Evolutionary conservation across 169 alveolate genomes (phyloP).

Genomic region (Perkinsus chesapeaki): DNA sequence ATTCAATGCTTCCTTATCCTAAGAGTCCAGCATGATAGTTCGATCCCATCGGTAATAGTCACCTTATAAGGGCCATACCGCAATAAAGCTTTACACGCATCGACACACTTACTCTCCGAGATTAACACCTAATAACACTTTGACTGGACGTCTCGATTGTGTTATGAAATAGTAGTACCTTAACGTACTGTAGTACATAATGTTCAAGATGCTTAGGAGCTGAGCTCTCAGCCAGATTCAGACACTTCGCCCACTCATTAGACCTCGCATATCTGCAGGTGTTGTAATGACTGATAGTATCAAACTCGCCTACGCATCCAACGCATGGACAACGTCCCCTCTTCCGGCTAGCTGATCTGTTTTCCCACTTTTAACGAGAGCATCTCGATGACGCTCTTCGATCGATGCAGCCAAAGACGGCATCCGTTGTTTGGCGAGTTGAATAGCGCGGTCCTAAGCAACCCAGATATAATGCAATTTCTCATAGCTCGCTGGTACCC

Average conservation of each 20-base stretch:
- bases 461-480: slow-evolving; percentile 18
- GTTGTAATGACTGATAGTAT: slow-evolving; percentile 29
- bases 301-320: slow-evolving; percentile 36
- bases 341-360: slow-evolving; percentile 27
- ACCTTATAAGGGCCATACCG: neutral
- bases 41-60: neutral
- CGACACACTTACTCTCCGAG: neutral
- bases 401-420: slow-evolving; percentile 5
- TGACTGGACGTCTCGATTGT: neutral
- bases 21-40: neutral
- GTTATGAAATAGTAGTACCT: neutral
- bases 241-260: slow-evolving; percentile 33
- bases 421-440: slow-evolving; percentile 54
- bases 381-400: slow-evolving; percentile 41
- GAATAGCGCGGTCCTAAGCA: neutral
- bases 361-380: slow-evolving; percentile 33
- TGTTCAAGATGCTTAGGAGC: slow-evolving; percentile 22
- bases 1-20: neutral
- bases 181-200: slow-evolving; percentile 13
- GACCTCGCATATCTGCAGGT: slow-evolving; percentile 25
- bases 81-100: neutral
- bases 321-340: slow-evolving; percentile 33
- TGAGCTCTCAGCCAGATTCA: slow-evolving; percentile 22
- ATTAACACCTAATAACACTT: neutral
- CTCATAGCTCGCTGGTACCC: slow-evolving; percentile 56